Base-by-base conservation (phyloP, 1,284 basidiomycete genomes). In the Melampsora medusae region DNA sequence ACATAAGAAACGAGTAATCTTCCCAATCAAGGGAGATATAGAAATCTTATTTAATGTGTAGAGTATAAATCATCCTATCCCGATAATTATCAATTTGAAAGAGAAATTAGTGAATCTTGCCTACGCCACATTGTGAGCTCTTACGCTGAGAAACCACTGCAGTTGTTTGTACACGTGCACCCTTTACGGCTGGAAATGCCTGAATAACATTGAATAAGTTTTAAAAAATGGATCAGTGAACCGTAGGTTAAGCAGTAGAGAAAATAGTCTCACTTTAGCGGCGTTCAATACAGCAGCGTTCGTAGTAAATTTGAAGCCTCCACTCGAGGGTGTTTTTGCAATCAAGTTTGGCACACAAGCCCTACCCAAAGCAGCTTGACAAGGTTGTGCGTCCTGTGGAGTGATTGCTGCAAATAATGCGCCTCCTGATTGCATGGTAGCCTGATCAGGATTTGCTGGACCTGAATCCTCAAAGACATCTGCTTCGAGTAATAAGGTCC, bases 391-490 rank as follows among this genome's bases (percentile, higher is more conserved):
- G 16, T 77, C 67, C 35, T 33, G 22, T 1, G 19, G 10, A 38
- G 2, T 65, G 28, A 69, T 25, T 1, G 74, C 67, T 6, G 42
- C 61, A 56, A 42, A 77, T 9, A 25, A 38, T 19, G 33, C 62
- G 1, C 74, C 74, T n/a, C 74, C 74, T 19, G 14, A 12, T 38
- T 69, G 10, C n/a, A 61, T 46, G 53, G 0, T 12, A 22, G 53
- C 53, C 16, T 56, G 53, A 9, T 2, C 19, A 9, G 53, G 17
- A 22, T 56, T 22, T 56, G 25, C 12, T n/a, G 53, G 19, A 22
- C 56, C 22, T 6, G 28, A 56, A 56, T 69, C 67, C 22, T 77
- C 46, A 50, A 69, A 77, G 7, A 77, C 59, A 28, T 77, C 69
- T 7, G 60, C 74, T 69, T 77, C 74, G 16, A 49, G 19, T 10